Conservation (phyloP, 805 yeast species). For the Diddensiella transvaalensis region DNA sequence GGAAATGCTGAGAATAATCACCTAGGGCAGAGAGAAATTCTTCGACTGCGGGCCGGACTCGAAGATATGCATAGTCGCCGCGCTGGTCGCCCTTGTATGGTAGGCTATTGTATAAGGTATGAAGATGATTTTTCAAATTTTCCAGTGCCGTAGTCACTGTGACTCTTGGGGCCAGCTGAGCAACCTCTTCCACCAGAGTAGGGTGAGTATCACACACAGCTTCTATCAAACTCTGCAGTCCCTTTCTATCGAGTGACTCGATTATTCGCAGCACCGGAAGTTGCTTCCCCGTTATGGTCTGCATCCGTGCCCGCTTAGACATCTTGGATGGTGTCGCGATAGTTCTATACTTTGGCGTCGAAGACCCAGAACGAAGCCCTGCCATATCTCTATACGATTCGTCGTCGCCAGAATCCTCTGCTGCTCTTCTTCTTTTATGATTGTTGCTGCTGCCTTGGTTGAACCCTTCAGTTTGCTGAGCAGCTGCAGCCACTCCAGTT, state of each 20-base stretch:
- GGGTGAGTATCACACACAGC: slow-evolving; percentile 59
- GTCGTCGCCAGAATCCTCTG: not conserved
- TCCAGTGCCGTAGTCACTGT: slow-evolving; percentile 49
- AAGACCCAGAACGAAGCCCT: not conserved
- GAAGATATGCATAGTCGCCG: slow-evolving; percentile 71
- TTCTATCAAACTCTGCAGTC: slow-evolving; percentile 50
- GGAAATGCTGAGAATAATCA: slow-evolving; percentile 67
- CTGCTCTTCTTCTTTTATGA: not conserved
- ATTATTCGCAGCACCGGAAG: slow-evolving; percentile 62
- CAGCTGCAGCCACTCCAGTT: too few species aligned
- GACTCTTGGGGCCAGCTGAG: slow-evolving; percentile 53
- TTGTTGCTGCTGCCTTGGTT: not conserved
- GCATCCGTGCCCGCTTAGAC: slow-evolving; percentile 10
- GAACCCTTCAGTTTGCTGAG: too few species aligned
- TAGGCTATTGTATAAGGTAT: slow-evolving; percentile 43
- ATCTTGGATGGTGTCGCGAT: slow-evolving; percentile 10
- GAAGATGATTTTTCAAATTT: slow-evolving; percentile 46
- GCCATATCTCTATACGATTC: not conserved
- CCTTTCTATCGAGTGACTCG: slow-evolving; percentile 60
- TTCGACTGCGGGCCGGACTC: slow-evolving; percentile 63
- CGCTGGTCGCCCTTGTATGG: slow-evolving; percentile 74
- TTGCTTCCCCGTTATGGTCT: slow-evolving; percentile 43
- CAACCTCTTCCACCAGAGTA: slow-evolving; percentile 44
- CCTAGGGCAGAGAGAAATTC: slow-evolving; percentile 69
- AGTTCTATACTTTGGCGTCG: slow-evolving; percentile 4